Evolutionary conservation across 176 grass and related monocot genomes (phyloP).

Genomic region (Aegilops bicornis): DNA sequence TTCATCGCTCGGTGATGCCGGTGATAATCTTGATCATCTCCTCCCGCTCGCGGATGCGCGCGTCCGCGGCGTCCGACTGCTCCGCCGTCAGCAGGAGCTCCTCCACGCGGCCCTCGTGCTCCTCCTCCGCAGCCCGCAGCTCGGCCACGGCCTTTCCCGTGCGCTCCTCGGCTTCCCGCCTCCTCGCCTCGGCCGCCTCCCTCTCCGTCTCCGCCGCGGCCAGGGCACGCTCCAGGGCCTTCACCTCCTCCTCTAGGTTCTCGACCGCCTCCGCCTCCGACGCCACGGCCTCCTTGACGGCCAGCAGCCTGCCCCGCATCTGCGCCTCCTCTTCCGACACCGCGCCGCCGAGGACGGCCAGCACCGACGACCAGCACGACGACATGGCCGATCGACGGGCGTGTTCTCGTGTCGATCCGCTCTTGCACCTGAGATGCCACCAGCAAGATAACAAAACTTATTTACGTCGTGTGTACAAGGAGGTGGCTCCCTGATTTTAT

Average conservation of each 20-base stretch:
- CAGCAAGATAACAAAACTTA: not conserved
- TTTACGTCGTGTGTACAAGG: not conserved
- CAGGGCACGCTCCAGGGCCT: constrained; percentile 25
- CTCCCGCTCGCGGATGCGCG: constrained; percentile 28
- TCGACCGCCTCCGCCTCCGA: not conserved
- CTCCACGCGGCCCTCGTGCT: not conserved
- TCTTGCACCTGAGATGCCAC: not conserved
- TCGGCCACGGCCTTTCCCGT: not conserved
- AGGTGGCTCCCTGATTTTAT: not conserved
- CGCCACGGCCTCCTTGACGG: not conserved
- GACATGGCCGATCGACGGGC: not conserved
- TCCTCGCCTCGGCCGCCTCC: constrained; percentile 1
- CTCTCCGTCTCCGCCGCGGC: not conserved
- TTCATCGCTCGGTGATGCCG: not conserved
- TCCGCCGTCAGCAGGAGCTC: constrained; percentile 13
- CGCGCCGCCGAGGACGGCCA: constrained; percentile 11
- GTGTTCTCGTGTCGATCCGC: not conserved
- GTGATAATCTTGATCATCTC: constrained; percentile 13
- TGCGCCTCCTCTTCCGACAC: not conserved
- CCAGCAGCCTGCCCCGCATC: constrained; percentile 12
- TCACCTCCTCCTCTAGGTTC: constrained; percentile 33
- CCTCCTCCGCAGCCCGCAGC: not conserved
- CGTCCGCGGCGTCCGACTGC: constrained; percentile 13
- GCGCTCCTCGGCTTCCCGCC: constrained; percentile 12
- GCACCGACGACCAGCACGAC: constrained; percentile 38